Conservation (phyloP, 805 yeast species). For the Lachancea quebecensis region DNA sequence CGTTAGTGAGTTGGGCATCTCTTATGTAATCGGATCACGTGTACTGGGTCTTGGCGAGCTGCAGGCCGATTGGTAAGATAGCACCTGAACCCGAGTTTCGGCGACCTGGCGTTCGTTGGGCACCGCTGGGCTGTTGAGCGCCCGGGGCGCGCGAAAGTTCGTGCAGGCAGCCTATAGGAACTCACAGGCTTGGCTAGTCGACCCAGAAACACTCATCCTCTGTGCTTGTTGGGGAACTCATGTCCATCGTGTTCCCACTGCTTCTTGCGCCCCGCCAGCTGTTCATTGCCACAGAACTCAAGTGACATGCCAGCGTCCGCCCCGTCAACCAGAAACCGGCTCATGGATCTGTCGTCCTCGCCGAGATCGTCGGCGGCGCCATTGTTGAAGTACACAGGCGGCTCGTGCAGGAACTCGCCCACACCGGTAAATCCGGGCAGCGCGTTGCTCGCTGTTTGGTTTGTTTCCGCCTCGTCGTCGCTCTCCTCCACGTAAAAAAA, state of each 20-base stretch:
- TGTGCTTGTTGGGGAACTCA: too few species aligned
- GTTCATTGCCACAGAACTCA: constrained; percentile 15
- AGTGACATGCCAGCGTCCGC: constrained; percentile 25
- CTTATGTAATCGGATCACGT: too few species aligned
- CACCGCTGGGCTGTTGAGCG: too few species aligned
- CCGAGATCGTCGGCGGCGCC: constrained; percentile 28
- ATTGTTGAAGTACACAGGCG: constrained; percentile 12
- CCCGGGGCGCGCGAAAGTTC: too few species aligned
- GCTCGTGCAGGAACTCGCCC: constrained; percentile 14
- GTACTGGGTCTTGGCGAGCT: too few species aligned
- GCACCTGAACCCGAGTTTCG: too few species aligned
- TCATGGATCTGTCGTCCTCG: constrained; percentile 8
- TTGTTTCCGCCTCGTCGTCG: constrained; percentile 5
- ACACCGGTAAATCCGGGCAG: constrained; percentile 12
- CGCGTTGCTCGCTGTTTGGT: constrained; percentile 1
- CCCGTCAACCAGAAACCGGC: constrained; percentile 3
- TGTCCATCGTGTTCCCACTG: neutral
- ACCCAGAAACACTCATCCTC: too few species aligned
- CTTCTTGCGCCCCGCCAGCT: constrained; percentile 10
- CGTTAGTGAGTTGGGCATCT: too few species aligned
- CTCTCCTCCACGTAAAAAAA: constrained; percentile 14
- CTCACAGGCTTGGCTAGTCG: too few species aligned
- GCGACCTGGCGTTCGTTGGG: too few species aligned
- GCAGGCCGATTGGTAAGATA: too few species aligned
- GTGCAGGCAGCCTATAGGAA: too few species aligned